Percentiles rank a stretch among this genome's conserved stretches.
phyloP scores from a whole-genome alignment of 768 basidiomycete genomes.

The Trametes sanguinea region DNA sequence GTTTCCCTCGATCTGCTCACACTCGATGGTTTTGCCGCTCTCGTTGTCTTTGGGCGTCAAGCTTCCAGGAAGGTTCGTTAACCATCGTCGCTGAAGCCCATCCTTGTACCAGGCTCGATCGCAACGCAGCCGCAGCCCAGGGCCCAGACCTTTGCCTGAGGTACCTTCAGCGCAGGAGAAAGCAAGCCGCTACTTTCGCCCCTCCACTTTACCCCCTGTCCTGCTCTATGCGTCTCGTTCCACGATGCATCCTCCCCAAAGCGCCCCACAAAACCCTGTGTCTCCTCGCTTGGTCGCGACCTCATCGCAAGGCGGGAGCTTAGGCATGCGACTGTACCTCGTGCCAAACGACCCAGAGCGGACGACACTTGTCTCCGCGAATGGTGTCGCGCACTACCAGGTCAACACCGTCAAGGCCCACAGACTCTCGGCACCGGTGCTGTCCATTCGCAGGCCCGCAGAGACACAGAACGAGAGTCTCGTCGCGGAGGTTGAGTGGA shows the following conservation, averaged over 20 bases:
- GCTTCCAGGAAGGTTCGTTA: background rate
- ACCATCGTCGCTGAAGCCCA: background rate
- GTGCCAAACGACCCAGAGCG: conserved; percentile 52
- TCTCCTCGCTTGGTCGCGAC: background rate
- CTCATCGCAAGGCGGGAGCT: background rate
- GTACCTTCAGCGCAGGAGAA: background rate
- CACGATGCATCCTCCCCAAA: background rate
- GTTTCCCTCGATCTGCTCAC: background rate
- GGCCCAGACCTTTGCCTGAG: background rate
- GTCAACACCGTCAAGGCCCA: conserved; percentile 42
- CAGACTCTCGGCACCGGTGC: conserved; percentile 35
- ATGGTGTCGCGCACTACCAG: conserved; percentile 52
- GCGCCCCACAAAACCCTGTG: background rate
- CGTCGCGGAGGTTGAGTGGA: conserved; percentile 55
- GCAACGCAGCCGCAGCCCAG: conserved; percentile 9
- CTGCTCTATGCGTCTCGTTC: conserved; percentile 1
- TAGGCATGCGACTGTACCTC: conserved; percentile 53
- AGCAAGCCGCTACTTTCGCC: conserved; percentile 9
- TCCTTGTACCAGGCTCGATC: conserved; percentile 6
- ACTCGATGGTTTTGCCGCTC: background rate
- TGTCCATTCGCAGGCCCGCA: conserved; percentile 44
- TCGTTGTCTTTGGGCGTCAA: background rate
- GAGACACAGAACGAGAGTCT: conserved; percentile 41
- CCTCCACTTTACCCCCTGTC: background rate
- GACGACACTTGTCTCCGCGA: conserved; percentile 50